A percentile compares a stretch with the other conserved stretches of the same genome.
phyloP scores from a whole-genome alignment of 1,284 basidiomycete species.

The Leccinum huronense region DNA sequence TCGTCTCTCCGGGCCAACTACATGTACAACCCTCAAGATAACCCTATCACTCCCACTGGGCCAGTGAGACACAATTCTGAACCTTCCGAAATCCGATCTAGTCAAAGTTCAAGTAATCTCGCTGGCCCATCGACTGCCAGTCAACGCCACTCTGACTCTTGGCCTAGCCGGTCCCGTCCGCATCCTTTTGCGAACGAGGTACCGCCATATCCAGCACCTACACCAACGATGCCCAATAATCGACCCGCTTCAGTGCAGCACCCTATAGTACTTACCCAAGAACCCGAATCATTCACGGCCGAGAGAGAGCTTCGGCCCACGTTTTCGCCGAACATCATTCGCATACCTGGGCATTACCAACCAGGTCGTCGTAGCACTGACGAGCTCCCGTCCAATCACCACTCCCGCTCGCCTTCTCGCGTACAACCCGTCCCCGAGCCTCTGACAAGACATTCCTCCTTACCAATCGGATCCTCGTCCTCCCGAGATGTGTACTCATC shows the following conservation, averaged over 20 bases:
- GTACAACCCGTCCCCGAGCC: slow-evolving; percentile 22
- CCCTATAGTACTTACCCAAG: slow-evolving; percentile 19
- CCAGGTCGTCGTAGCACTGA: slow-evolving; percentile 25
- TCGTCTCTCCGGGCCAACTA: slow-evolving; percentile 18
- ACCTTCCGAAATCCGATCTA: slow-evolving; percentile 18
- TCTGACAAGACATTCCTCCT: slow-evolving; percentile 29
- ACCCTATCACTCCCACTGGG: slow-evolving; percentile 6
- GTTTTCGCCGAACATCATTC: slow-evolving; percentile 62
- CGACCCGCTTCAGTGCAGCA: slow-evolving; percentile 26
- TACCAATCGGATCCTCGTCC: slow-evolving; percentile 27
- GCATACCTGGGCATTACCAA: slow-evolving; percentile 48
- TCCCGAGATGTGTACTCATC: slow-evolving; percentile 31
- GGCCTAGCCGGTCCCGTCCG: slow-evolving; percentile 20
- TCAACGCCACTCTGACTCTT: slow-evolving; percentile 25
- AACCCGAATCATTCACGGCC: slow-evolving; percentile 44
- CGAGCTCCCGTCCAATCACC: slow-evolving; percentile 18
- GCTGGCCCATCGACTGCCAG: slow-evolving; percentile 20
- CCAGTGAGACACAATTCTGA: slow-evolving; percentile 31
- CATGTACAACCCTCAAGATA: slow-evolving; percentile 24
- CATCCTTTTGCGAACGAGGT: slow-evolving; percentile 27
- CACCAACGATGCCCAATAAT: slow-evolving; percentile 22
- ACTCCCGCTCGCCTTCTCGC: slow-evolving; percentile 27
- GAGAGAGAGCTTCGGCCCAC: slow-evolving; percentile 56
- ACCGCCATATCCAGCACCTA: slow-evolving; percentile 34
- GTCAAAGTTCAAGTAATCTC: slow-evolving; percentile 9